Evolutionary conservation across 2,329 filamentous ascomycete species (phyloP), one percentile per base, ranked within the genome.

Genomic region (Trichoderma atrobrunneum): DNA sequence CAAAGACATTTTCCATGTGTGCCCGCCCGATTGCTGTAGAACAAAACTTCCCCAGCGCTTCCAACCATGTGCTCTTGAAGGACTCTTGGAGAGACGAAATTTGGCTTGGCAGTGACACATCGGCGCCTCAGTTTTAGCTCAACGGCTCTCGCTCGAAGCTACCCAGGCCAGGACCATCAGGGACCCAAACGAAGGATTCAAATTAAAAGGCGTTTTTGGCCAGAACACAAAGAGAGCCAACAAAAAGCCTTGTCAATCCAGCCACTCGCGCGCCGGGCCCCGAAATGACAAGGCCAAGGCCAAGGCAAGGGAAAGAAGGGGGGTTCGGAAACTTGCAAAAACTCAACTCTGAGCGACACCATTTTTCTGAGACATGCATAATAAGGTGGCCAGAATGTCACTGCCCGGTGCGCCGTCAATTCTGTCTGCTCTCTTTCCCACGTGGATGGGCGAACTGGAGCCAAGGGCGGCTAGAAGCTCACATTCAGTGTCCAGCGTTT

Each of bases 351-450:
- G 36, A 34, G 16, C 34, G 36, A 61, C 56, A 34, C 56, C 51
- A 69, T 43, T 30, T 30, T 16, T 59, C 16, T 43, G 66, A 69
- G 66, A 69, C 66, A 61, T 61, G 66, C 66, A 61, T 69, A n/a
- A 51, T 16, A 60, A 24, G 39, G 66, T 51, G 66, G 56, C 12
- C 21, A 51, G 26, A 68, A 28, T 60, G 36, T 60, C 65, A 59
- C 24, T 59, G n/a, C 51, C 21, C 39, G 61, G 36, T 8, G 36
- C 36, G 36, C 36, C 36, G 36, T 43, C 39, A n/a, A n/a, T 43
- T n/a, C 39, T 43, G 39, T 36, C 34, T 36, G 16, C 16, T 43
- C 6, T 59, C 48, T 39, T 43, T 43, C 16, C 65, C 65, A 68
- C 65, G 65, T 68, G 65, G 65, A 60, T 66, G 16, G 51, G 14